A percentile compares a stretch with the other conserved stretches of the same genome.
Evolutionary conservation across 2,329 filamentous ascomycete genomes (phyloP).

Genomic region (Aspergillus novofumigatus): DNA sequence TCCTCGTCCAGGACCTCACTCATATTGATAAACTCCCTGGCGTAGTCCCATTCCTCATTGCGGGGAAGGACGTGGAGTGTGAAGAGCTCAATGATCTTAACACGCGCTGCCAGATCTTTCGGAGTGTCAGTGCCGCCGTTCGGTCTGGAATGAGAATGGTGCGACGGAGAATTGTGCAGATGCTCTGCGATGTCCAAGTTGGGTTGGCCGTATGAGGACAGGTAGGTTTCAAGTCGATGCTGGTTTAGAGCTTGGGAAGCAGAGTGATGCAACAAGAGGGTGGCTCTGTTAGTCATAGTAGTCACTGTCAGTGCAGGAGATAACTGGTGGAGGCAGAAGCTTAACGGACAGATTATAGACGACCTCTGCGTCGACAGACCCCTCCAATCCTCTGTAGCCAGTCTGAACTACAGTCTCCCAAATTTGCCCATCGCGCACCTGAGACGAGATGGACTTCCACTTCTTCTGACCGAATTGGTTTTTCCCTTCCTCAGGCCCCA

Average conservation of each 20-base stretch:
- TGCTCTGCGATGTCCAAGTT: slow-evolving; percentile 67
- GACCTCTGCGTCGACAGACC: slow-evolving; percentile 89
- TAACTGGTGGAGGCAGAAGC: slow-evolving; percentile 11
- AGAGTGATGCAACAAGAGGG: slow-evolving; percentile 84
- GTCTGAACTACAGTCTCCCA: slow-evolving; percentile 90
- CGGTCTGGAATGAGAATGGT: slow-evolving; percentile 34
- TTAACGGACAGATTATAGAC: slow-evolving; percentile 54
- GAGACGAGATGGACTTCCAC: slow-evolving; percentile 76
- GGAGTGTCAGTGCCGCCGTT: slow-evolving; percentile 72
- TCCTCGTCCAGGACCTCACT: slow-evolving; percentile 90
- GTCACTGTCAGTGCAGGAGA: background rate
- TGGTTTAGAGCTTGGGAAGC: slow-evolving; percentile 80
- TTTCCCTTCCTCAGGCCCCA: slow-evolving; percentile 87
- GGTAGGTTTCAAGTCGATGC: slow-evolving; percentile 79
- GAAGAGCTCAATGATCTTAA: slow-evolving; percentile 93
- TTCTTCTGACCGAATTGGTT: slow-evolving; percentile 77
- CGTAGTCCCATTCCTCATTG: slow-evolving; percentile 95
- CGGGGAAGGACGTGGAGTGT: slow-evolving; percentile 89
- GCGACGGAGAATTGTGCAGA: slow-evolving; percentile 43
- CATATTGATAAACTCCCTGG: slow-evolving; percentile 81
- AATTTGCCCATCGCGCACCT: slow-evolving; percentile 83
- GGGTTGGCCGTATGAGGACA: slow-evolving; percentile 70
- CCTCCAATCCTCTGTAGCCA: slow-evolving; percentile 84
- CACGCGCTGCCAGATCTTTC: slow-evolving; percentile 73
- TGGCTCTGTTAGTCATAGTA: slow-evolving; percentile 58